Base-by-base conservation (phyloP, 2,329 filamentous ascomycete genomes). In the Zymoseptoria ardabiliae region DNA sequence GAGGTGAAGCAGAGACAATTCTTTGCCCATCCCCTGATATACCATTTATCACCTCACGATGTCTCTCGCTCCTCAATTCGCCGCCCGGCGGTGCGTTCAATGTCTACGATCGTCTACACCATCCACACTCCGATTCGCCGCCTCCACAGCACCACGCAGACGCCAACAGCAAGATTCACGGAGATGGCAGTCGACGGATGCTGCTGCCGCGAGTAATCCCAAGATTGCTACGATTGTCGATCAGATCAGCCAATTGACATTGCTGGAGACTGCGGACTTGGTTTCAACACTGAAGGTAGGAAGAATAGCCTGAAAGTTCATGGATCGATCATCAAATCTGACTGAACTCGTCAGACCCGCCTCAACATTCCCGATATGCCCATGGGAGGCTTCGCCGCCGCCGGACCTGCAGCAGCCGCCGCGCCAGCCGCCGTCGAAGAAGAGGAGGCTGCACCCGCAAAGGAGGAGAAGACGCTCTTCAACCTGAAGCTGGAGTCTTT, bases 281-380 rank as follows among this genome's bases (percentile, higher is more conserved):
- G 94, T 99, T 57, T 86, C 92, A 57, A 91, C 86, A 77, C 81
- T 99, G 74, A 99, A 99, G 89, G 94, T 97, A 78, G 57, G 55
- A 53, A 11, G 17, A 17, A 17, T 21, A 50, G 3, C 20, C 20
- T 21, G 20, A 50, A 13, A 48, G 22, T 45, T 17, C 35, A 28
- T 45, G 17, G 35, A 6, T n/a, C 4, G 21, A 20, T 45, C 52
- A 17, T 22, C 20, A 30, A 51, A 57, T 50, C 25, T 28, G 30
- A 58, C 59, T 63, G 25, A 61, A 11, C 19, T 3, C 50, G 52
- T 41, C 35, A 97, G 94, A 86, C 87, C 72, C 90, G 89, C 74
- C 85, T 99, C 64, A 99, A 99, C 78, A 97, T 99, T 73, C 95
- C 94, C 74, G 94, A 99, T 73, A 87, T 97, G 78, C 94, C 94